A percentile compares a stretch with the other conserved stretches of the same genome.
These are phyloP conservation scores for Gossypium rotundifolium DNA, from an alignment of 345 rosid species.

Conservation along the genomic window DNA sequence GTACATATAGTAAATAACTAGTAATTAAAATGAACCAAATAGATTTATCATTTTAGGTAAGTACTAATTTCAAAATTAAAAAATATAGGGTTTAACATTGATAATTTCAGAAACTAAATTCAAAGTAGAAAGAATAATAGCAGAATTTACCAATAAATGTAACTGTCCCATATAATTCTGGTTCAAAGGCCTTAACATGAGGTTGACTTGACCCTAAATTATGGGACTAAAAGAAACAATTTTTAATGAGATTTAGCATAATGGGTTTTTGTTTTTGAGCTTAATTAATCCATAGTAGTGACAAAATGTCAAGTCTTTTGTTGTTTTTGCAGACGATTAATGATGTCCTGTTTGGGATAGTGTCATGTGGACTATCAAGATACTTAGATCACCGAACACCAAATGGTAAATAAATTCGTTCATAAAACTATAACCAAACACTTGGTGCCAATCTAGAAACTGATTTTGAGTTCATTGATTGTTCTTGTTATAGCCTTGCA, in stretches of 20 bases:
- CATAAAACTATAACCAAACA: neutral
- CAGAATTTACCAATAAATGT: no score
- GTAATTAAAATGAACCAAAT: no score
- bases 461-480: neutral
- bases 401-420: slow-evolving; percentile 24
- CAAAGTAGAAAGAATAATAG: no score
- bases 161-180: neutral
- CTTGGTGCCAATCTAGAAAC: neutral
- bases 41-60: no score
- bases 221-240: neutral
- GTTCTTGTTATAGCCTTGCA: slow-evolving; percentile 22
- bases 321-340: slow-evolving; percentile 45
- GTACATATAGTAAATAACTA: no score
- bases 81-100: no score
- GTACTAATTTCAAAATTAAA: no score
- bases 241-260: neutral
- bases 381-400: slow-evolving; percentile 46
- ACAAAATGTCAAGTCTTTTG: no score
- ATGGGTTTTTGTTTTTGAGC: neutral
- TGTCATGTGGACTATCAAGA: slow-evolving; percentile 42
- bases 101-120: no score
- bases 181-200: neutral
- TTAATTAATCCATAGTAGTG: no score
- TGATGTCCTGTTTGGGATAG: slow-evolving; percentile 53
- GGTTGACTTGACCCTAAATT: neutral